These are phyloP conservation scores for Apiotrichum gracile DNA, from an alignment of 1,284 basidiomycete species.

Conservation along the genomic window DNA sequence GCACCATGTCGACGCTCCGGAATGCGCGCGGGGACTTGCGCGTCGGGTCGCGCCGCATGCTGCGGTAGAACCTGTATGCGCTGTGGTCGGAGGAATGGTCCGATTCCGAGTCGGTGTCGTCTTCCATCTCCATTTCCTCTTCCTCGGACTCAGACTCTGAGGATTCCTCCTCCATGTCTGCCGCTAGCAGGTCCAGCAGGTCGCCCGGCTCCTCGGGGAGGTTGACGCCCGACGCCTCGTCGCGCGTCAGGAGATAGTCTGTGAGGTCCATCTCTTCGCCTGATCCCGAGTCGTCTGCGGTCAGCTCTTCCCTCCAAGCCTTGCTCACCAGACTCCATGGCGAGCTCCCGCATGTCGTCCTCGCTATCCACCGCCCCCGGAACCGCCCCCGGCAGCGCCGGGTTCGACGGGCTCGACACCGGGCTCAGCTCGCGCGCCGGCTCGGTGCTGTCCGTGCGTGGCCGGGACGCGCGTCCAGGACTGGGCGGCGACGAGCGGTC, in stretches of 20 bases:
- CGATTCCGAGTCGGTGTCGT: constrained; percentile 32
- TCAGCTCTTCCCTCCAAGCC: no score
- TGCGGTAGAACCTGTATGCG: background rate
- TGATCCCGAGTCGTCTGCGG: no score
- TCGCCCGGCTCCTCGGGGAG: background rate
- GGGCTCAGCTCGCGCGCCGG: background rate
- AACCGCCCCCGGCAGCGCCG: no score
- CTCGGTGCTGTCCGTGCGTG: background rate
- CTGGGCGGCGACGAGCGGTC: background rate
- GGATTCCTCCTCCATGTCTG: background rate
- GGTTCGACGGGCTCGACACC: background rate
- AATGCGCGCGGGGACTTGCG: constrained; percentile 25
- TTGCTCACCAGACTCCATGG: no score
- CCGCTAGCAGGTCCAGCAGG: background rate
- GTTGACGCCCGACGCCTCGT: background rate
- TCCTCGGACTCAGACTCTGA: constrained; percentile 26
- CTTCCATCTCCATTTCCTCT: constrained; percentile 29
- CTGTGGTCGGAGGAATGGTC: constrained; percentile 16
- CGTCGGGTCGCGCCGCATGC: constrained; percentile 16
- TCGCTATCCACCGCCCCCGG: background rate
- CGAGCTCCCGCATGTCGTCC: background rate
- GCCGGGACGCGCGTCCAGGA: background rate
- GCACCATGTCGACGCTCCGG: constrained; percentile 54
- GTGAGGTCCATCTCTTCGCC: no score
- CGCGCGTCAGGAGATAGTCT: no score